Evolutionary conservation across 1,139 yeast genomes (phyloP).

Genomic region (Saccharomyces uvarum): DNA sequence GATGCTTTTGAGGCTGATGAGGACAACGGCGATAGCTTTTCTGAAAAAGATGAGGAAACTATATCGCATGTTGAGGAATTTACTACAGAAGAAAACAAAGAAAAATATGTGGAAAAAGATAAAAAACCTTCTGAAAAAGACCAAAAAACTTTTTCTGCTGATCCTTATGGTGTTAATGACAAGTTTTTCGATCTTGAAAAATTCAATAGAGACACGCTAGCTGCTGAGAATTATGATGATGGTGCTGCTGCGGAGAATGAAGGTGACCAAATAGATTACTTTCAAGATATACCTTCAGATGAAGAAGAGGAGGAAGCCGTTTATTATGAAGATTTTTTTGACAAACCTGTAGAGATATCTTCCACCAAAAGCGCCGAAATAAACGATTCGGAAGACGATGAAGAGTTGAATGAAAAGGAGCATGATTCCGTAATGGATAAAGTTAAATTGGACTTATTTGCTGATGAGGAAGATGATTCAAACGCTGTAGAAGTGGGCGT

Average conservation of each 20-base stretch:
- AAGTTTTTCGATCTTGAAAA: conserved; percentile 80
- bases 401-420: conserved; percentile 36
- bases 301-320: conserved; percentile 63
- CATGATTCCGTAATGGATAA: conserved; percentile 50
- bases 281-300: conserved; percentile 46
- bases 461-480: conserved; percentile 39
- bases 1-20: background rate
- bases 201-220: conserved; percentile 73
- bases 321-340: conserved; percentile 70
- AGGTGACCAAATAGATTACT: conserved; percentile 56
- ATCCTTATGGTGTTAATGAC: conserved; percentile 63
- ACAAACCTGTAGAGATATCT: conserved; percentile 36
- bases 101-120: conserved; percentile 17
- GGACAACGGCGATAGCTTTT: background rate
- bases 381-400: conserved; percentile 30
- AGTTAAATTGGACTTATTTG: conserved; percentile 58
- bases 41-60: background rate
- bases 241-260: conserved; percentile 40
- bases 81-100: conserved; percentile 18
- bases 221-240: conserved; percentile 49
- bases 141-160: conserved; percentile 9
- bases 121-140: conserved; percentile 14
- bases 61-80: background rate
- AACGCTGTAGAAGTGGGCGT: conserved; percentile 37
- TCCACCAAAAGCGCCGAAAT: conserved; percentile 12